Evolutionary conservation across 2,329 filamentous ascomycete genomes (phyloP).

Genomic region (Talaromyces rugulosus): DNA sequence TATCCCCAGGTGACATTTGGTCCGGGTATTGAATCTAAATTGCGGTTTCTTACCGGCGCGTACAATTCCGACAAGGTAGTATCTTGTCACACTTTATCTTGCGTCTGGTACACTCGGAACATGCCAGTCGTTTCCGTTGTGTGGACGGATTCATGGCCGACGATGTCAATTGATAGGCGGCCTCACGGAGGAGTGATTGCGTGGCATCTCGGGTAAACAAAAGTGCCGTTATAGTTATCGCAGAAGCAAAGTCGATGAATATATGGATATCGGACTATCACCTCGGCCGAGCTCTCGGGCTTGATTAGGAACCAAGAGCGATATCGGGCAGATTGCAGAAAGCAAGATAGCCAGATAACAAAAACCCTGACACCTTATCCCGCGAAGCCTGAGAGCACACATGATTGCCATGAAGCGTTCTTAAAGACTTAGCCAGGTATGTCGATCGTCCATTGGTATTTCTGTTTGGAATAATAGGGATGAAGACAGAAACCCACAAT

Average conservation of each 20-base stretch:
- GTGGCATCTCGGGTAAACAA: background rate
- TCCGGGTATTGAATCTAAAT: too few relatives aligned
- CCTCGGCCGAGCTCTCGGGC: background rate
- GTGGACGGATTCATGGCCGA: conserved; percentile 3
- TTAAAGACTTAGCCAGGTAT: background rate
- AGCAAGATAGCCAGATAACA: background rate
- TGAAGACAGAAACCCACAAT: background rate
- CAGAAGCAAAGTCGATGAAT: background rate
- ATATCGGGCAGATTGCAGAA: background rate
- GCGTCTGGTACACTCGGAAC: conserved; percentile 5
- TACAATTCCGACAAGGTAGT: conserved; percentile 27
- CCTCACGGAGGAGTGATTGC: background rate
- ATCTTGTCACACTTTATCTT: conserved; percentile 10
- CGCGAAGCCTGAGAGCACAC: too few relatives aligned
- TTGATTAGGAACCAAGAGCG: background rate
- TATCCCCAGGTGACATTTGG: background rate
- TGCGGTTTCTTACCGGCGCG: conserved; percentile 8
- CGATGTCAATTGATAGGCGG: background rate
- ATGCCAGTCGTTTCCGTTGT: conserved; percentile 15
- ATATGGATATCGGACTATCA: background rate
- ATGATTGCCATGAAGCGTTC: background rate
- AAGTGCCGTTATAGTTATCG: background rate
- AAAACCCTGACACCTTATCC: too few relatives aligned
- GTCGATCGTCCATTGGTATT: background rate
- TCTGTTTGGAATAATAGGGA: background rate